Base-by-base conservation (phyloP, 1,139 yeast genomes). In the Hyphopichia buzzinii region DNA sequence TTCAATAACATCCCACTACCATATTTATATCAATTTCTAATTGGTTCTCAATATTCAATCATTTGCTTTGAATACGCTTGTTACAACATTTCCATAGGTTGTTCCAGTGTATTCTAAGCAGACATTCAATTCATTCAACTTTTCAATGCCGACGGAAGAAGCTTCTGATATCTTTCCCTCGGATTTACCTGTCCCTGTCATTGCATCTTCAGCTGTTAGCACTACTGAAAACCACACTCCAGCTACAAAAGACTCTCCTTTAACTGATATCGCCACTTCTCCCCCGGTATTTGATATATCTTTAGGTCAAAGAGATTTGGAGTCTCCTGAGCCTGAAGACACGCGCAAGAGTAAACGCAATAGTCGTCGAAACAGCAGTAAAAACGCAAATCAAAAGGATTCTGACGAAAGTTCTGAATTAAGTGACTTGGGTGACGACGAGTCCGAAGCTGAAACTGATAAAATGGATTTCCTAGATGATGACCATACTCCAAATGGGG, bases 361-460 rank as follows among this genome's bases (percentile, higher is more conserved):
- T 23, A 12, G 39, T 38, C 4, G 38, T 33, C 12, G 41, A 6
- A 19, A 19, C 23, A 19, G 23, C 23, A 31, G 14, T 22, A 38
- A 28, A 26, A 29, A 13, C 24, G 14, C 13, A 16, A 27, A 15
- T 19, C 30, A 19, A 28, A 49, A 47, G 28, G 61, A 53, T 37
- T 54, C 55, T 43, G 59, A 64, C 53, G 75, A 69, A 33, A 67
- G 74, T 44, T 67, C 74, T 4, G 77, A 71, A 41, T 55, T 71
- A 34, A 68, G 84, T 35, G 87, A 80, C 44, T 61, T 79, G 43
- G 81, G 79, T 35, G 88, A 79, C 39, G 70, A 76, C 41, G 81
- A 79, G 46, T 80, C 88, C 5, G 92, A 84, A 54, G 90, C 88
- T 3, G 94, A 84, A 55, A 84, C 94, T 2, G 94, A 84, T 52